These are phyloP conservation scores for Phoenix roebelenii DNA, from an alignment of 176 grass and related monocot genomes.

Conservation along the genomic window DNA sequence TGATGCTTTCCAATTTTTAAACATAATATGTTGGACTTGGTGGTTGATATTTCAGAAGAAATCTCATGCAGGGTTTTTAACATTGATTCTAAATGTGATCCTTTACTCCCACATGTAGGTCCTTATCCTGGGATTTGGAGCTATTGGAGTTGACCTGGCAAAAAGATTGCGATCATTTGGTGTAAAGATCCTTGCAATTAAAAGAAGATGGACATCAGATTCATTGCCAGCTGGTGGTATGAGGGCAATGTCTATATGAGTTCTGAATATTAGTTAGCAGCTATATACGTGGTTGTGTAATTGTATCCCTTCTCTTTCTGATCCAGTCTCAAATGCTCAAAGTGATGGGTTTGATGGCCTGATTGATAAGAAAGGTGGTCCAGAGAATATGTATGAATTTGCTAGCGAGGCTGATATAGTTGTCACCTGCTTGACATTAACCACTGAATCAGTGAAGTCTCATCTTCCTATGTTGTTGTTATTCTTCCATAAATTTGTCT, in stretches of 20 bases:
- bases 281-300: not conserved
- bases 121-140: slow-evolving; percentile 81
- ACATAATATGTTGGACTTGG: too few relatives aligned
- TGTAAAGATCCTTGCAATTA: slow-evolving; percentile 81
- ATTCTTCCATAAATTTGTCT: slow-evolving; percentile 8
- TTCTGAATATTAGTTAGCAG: not conserved
- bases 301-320: slow-evolving; percentile 10
- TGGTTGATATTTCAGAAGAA: too few relatives aligned
- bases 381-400: slow-evolving; percentile 59
- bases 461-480: slow-evolving; percentile 3
- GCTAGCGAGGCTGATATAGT: slow-evolving; percentile 78
- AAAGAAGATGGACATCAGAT: slow-evolving; percentile 72
- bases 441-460: slow-evolving; percentile 54
- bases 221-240: slow-evolving; percentile 37
- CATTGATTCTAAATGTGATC: not conserved
- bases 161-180: slow-evolving; percentile 81
- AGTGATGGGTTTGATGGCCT: slow-evolving; percentile 45
- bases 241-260: slow-evolving; percentile 9
- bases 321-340: slow-evolving; percentile 15
- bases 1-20: too few relatives aligned
- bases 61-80: too few relatives aligned
- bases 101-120: slow-evolving; percentile 41
- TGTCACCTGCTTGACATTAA: slow-evolving; percentile 66
- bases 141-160: slow-evolving; percentile 75
- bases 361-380: slow-evolving; percentile 70